These are phyloP conservation scores for Triangularia setosa DNA, from an alignment of 2,329 filamentous ascomycete genomes.

Conservation along the genomic window DNA sequence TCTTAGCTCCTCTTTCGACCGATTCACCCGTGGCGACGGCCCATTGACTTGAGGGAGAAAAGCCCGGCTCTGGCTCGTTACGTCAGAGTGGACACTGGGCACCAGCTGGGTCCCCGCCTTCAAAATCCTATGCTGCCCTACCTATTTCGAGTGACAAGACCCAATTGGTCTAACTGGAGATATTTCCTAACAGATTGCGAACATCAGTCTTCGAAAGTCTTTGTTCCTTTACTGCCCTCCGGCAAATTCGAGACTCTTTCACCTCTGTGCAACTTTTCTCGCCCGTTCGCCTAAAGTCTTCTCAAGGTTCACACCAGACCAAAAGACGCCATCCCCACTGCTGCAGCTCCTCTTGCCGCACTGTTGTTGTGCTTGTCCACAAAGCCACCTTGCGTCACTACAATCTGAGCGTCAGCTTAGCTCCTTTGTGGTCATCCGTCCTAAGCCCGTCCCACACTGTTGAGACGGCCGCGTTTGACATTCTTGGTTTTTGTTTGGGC, in stretches of 20 bases:
- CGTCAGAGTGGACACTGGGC: background rate
- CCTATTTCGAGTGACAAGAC: background rate
- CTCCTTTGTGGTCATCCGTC: background rate
- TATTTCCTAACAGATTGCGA: slow-evolving; percentile 1
- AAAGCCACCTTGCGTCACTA: slow-evolving; percentile 3
- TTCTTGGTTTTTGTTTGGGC: background rate
- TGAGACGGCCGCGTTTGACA: background rate
- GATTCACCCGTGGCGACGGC: background rate
- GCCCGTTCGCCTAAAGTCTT: background rate
- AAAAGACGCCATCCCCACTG: background rate
- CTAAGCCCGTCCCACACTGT: background rate
- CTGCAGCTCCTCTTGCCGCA: background rate
- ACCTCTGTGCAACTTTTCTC: background rate
- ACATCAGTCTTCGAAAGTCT: background rate
- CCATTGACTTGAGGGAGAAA: background rate
- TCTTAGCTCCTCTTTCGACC: background rate
- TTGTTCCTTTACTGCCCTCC: background rate
- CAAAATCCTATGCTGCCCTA: background rate
- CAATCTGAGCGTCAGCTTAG: background rate
- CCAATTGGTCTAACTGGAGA: slow-evolving; percentile 7
- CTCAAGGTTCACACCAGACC: background rate
- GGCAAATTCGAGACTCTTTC: background rate
- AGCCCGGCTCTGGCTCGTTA: background rate
- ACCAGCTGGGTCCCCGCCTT: background rate
- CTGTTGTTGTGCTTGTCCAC: background rate